These are phyloP conservation scores for Euphorbia lathyris DNA, from an alignment of 345 rosid species.

Conservation along the genomic window DNA sequence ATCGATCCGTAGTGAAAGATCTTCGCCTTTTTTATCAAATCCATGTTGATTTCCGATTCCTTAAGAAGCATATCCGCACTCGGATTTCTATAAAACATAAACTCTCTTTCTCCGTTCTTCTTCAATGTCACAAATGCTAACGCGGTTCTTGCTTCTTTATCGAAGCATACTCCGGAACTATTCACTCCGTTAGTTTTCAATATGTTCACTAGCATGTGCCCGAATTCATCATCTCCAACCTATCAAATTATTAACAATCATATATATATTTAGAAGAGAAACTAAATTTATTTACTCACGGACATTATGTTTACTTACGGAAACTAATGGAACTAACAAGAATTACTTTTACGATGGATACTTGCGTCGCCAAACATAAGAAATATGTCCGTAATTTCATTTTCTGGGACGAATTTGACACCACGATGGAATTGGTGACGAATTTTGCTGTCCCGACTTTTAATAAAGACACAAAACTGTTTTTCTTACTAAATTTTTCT, in stretches of 20 bases:
- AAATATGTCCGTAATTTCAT: no score
- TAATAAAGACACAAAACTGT: no score
- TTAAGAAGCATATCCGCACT: conserved; percentile 71
- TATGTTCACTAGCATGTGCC: conserved; percentile 61
- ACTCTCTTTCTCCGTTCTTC: conserved; percentile 62
- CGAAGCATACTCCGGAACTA: conserved; percentile 54
- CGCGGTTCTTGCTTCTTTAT: conserved; percentile 59
- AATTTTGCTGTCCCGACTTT: no score
- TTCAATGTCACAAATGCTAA: conserved; percentile 64
- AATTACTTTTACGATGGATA: no score
- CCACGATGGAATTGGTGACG: no score
- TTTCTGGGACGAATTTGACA: no score
- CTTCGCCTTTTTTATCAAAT: conserved; percentile 53
- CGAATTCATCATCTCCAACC: conserved; percentile 78
- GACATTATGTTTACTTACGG: no score
- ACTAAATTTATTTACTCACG: no score
- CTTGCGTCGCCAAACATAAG: no score
- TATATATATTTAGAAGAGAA: neutral
- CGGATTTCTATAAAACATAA: conserved; percentile 72
- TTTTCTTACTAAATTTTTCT: no score
- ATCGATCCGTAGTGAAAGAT: conserved; percentile 76
- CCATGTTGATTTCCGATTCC: conserved; percentile 55
- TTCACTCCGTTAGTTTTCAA: conserved; percentile 55
- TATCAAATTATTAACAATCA: conserved; percentile 3
- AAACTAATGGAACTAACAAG: no score